Evolutionary conservation across 192 early-diverging fungal genomes (phyloP).

Genomic region (Coemansia sp.): DNA sequence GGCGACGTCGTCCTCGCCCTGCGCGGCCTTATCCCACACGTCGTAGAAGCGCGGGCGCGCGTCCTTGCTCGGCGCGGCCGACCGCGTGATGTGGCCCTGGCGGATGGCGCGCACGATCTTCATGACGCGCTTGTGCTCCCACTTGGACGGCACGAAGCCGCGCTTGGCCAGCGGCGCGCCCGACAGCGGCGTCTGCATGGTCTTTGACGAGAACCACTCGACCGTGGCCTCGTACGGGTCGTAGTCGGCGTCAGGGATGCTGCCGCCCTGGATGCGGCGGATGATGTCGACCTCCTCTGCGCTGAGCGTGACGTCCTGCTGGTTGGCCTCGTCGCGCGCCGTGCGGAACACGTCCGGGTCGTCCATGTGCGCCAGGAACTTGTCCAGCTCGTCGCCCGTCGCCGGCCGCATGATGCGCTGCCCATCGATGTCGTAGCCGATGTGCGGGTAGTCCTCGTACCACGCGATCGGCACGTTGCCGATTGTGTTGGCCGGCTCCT

Average conservation of each 20-base stretch:
- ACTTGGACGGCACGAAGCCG: constrained; percentile 93
- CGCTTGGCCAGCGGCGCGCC: constrained; percentile 96
- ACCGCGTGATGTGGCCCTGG: constrained; percentile 78
- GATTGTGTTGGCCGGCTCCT: constrained; percentile 89
- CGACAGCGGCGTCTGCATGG: constrained; percentile 77
- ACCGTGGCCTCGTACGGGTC: constrained; percentile 93
- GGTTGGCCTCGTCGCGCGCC: constrained; percentile 80
- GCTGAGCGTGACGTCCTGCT: constrained; percentile 82
- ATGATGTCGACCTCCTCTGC: constrained; percentile 94
- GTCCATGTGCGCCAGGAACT: constrained; percentile 91
- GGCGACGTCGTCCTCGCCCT: constrained; percentile 61
- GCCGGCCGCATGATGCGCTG: constrained; percentile 90
- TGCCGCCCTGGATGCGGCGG: constrained; percentile 79
- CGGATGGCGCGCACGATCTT: constrained; percentile 97
- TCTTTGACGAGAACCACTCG: constrained; percentile 94
- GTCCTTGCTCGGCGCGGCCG: constrained; percentile 49
- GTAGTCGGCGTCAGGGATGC: constrained; percentile 82
- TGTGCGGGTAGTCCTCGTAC: constrained; percentile 97
- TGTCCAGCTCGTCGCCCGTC: constrained; percentile 91
- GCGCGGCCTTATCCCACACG: constrained; percentile 81
- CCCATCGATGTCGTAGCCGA: constrained; percentile 95
- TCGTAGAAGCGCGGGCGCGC: constrained; percentile 79
- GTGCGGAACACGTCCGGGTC: constrained; percentile 91
- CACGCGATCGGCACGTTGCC: constrained; percentile 97
- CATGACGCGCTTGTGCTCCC: constrained; percentile 94